A percentile compares a stretch with the other conserved stretches of the same genome.
These are phyloP conservation scores for Russula brevipes DNA, from an alignment of 768 basidiomycete genomes.

Conservation along the genomic window DNA sequence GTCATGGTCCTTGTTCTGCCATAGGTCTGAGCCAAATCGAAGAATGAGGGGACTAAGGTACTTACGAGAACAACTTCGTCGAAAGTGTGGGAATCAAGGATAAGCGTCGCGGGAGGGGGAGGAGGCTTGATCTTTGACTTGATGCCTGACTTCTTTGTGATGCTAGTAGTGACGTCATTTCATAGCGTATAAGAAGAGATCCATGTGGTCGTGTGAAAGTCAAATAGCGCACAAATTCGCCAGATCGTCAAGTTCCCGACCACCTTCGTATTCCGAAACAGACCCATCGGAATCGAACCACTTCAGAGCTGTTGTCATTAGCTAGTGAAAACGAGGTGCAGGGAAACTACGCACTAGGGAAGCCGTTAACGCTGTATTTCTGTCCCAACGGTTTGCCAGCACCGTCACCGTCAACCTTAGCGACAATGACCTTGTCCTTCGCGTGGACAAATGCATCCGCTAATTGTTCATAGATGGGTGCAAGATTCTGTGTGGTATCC, in stretches of 20 bases:
- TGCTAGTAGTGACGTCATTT: slow-evolving; percentile 39
- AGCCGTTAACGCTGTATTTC: slow-evolving; percentile 77
- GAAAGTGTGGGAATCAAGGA: slow-evolving; percentile 70
- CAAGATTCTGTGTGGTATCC: slow-evolving; percentile 58
- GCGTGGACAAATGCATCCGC: slow-evolving; percentile 78
- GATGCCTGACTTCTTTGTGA: slow-evolving; percentile 68
- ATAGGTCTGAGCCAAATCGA: background rate
- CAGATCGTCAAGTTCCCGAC: slow-evolving; percentile 75
- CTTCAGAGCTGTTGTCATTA: slow-evolving; percentile 62
- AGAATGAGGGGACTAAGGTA: background rate
- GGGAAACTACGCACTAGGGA: slow-evolving; percentile 62
- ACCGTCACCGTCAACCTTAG: slow-evolving; percentile 92
- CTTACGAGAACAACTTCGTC: slow-evolving; percentile 65
- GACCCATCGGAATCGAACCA: slow-evolving; percentile 72
- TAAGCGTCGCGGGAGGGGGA: slow-evolving; percentile 61
- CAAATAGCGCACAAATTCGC: slow-evolving; percentile 57
- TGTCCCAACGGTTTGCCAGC: slow-evolving; percentile 70
- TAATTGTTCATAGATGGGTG: slow-evolving; percentile 82
- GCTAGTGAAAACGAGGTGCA: slow-evolving; percentile 6
- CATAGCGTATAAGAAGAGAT: background rate
- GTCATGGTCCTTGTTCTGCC: slow-evolving; percentile 60
- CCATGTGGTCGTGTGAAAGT: background rate
- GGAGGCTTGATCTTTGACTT: slow-evolving; percentile 88
- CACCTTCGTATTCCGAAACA: slow-evolving; percentile 64
- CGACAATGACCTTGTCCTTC: slow-evolving; percentile 80